Percentiles rank a stretch among this genome's conserved stretches.
Evolutionary conservation across 148 eudicot species (phyloP).

Genomic region (Rhododendron mucronatum): DNA sequence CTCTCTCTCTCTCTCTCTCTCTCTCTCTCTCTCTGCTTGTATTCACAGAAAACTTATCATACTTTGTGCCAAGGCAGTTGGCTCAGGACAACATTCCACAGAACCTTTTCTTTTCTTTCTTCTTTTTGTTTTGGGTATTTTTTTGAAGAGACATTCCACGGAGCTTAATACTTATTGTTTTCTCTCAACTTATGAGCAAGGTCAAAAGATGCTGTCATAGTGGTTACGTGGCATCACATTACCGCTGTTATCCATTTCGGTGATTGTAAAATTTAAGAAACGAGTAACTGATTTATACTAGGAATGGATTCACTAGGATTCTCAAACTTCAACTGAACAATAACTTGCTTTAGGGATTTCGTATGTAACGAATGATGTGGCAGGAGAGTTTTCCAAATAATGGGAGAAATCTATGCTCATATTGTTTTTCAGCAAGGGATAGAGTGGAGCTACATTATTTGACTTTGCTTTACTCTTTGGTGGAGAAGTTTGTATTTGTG

Average conservation of each 20-base stretch:
- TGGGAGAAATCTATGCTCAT: background rate
- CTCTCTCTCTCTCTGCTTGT: background rate
- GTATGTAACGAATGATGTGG: background rate
- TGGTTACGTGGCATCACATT: background rate
- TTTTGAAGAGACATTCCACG: background rate
- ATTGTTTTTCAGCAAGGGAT: background rate
- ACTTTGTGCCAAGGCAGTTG: background rate
- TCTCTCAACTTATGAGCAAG: background rate
- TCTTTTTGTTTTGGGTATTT: too few relatives aligned
- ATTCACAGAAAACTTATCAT: background rate
- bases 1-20: background rate
- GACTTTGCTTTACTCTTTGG: background rate
- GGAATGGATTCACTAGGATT: background rate
- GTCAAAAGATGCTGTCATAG: background rate
- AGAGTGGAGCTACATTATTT: background rate
- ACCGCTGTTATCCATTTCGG: background rate
- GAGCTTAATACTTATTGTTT: background rate
- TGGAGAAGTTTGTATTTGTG: background rate
- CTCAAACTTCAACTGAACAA: background rate
- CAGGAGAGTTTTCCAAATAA: background rate
- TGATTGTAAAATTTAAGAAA: background rate
- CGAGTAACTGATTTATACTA: background rate
- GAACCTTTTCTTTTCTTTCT: background rate
- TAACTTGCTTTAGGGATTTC: background rate
- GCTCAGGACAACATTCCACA: background rate